Conservation (phyloP, 805 yeast species). For the Saccharomyces kudriavzevii region DNA sequence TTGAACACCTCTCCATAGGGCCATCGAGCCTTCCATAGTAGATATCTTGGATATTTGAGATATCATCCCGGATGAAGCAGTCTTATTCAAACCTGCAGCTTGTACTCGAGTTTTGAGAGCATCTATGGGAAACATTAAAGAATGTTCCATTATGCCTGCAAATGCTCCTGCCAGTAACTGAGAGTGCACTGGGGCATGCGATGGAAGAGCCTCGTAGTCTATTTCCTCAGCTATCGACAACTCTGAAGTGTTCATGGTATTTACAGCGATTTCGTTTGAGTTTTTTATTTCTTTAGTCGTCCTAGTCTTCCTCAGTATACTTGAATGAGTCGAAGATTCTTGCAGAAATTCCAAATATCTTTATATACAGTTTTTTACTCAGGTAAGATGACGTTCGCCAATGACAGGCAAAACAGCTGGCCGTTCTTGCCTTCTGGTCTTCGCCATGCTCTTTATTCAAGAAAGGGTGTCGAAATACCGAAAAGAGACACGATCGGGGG, state of each 20-base stretch:
- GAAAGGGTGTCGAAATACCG: not conserved
- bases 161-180: slow-evolving; percentile 91
- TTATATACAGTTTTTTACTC: not conserved
- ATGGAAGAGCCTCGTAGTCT: slow-evolving; percentile 90
- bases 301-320: not conserved
- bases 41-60: slow-evolving; percentile 65
- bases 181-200: slow-evolving; percentile 70
- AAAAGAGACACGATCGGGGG: not conserved
- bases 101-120: slow-evolving; percentile 97
- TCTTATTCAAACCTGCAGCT: slow-evolving; percentile 30
- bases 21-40: slow-evolving; percentile 79
- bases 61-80: slow-evolving; percentile 35
- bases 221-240: slow-evolving; percentile 36
- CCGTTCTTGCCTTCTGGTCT: not conserved
- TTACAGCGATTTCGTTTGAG: not conserved
- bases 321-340: not conserved
- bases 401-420: not conserved
- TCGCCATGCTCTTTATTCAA: not conserved
- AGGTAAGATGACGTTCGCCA: not conserved
- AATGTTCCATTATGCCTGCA: slow-evolving; percentile 99
- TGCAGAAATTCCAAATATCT: not conserved
- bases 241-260: slow-evolving; percentile 4
- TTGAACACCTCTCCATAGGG: slow-evolving; percentile 89
- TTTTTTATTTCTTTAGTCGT: not conserved
- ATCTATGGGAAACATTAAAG: slow-evolving; percentile 93